Evolutionary conservation across 176 grass and related monocot species (phyloP).

Genomic region (Rhynchospora breviuscula): DNA sequence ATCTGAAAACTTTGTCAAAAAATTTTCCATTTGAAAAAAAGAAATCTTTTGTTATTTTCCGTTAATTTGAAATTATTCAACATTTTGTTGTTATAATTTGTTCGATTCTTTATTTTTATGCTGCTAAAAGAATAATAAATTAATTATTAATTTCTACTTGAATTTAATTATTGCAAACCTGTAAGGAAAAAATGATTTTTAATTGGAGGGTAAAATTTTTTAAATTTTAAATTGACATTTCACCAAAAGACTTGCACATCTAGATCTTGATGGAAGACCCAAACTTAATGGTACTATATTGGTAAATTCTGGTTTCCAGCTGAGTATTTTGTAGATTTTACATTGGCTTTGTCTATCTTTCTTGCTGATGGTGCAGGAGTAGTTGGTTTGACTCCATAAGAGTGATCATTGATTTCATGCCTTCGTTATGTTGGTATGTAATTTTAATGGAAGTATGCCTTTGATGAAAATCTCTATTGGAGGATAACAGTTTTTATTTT

Average conservation of each 20-base stretch:
- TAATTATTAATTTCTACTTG: not conserved
- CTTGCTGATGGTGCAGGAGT: conserved; percentile 21
- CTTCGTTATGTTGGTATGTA: not conserved
- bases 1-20: not conserved
- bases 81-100: not conserved
- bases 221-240: not conserved
- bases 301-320: not conserved
- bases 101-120: not conserved
- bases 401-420: conserved; percentile 5
- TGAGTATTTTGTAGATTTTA: not conserved
- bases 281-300: not conserved
- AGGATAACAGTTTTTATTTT: not conserved
- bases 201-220: not conserved
- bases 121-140: not conserved
- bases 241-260: not conserved
- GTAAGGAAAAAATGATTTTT: not conserved
- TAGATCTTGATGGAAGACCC: not conserved
- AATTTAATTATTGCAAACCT: not conserved
- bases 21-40: not conserved
- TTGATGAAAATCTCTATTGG: not conserved
- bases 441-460: not conserved
- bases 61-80: not conserved
- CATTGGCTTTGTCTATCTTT: not conserved
- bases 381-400: conserved; percentile 22
- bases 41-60: not conserved